Conservation (phyloP, 2,329 filamentous ascomycete genomes). For the Cladosporium sp. region DNA sequence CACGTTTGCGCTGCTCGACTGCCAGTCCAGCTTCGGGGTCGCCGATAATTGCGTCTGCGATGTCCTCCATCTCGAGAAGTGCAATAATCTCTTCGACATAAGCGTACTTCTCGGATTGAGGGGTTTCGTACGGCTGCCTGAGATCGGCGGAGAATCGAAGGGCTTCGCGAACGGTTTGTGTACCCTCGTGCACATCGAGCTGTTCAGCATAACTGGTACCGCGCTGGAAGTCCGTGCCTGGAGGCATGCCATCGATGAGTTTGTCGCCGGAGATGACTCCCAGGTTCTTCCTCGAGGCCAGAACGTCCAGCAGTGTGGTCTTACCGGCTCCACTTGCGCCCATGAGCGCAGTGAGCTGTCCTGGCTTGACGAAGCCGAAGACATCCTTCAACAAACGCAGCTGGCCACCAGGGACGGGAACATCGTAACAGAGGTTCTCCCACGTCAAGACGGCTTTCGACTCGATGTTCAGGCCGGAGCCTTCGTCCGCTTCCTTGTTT, state of each 20-base stretch:
- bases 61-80: conserved; percentile 61
- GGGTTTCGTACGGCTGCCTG: conserved; percentile 55
- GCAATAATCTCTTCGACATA: conserved; percentile 63
- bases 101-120: conserved; percentile 56
- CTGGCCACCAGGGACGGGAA: conserved; percentile 43
- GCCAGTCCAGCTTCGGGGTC: conserved; percentile 55
- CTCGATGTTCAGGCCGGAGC: conserved; percentile 46
- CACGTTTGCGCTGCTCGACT: conserved; percentile 63
- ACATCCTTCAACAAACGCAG: conserved; percentile 43
- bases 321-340: conserved; percentile 68
- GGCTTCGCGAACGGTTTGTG: conserved; percentile 60
- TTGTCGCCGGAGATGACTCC: conserved; percentile 60
- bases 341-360: conserved; percentile 48
- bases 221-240: conserved; percentile 58
- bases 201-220: conserved; percentile 63
- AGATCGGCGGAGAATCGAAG: conserved; percentile 62
- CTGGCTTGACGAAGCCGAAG: conserved; percentile 47
- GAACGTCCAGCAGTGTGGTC: conserved; percentile 75
- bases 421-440: conserved; percentile 48
- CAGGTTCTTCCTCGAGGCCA: conserved; percentile 61
- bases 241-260: conserved; percentile 52
- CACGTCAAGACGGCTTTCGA: conserved; percentile 54
- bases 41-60: conserved; percentile 63
- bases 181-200: conserved; percentile 59
- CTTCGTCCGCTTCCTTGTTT: conserved; percentile 36